phyloP scores from a whole-genome alignment of 805 yeast species.

The Candida takata region DNA sequence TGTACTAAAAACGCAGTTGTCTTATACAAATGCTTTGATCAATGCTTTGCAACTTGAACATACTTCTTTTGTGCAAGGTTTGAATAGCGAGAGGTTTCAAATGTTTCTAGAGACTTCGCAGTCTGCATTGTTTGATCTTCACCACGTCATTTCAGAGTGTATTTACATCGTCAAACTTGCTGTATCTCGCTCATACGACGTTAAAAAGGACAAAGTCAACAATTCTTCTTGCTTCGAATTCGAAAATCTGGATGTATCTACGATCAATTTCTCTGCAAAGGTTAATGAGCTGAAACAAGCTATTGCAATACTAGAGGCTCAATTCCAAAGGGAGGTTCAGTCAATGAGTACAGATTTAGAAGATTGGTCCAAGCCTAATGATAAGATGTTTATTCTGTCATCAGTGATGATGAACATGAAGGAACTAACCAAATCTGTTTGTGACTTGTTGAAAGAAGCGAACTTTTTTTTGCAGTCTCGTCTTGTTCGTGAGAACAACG shows the following conservation, averaged over 20 bases:
- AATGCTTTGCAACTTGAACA: slow-evolving; percentile 43
- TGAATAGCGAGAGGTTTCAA: slow-evolving; percentile 22
- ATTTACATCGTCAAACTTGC: slow-evolving; percentile 27
- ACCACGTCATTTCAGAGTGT: slow-evolving; percentile 27
- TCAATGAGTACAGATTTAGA: slow-evolving; percentile 17
- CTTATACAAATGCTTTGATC: slow-evolving; percentile 34
- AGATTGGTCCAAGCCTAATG: slow-evolving; percentile 34
- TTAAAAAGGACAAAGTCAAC: slow-evolving; percentile 11
- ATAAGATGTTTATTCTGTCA: slow-evolving; percentile 42
- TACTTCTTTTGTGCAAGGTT: slow-evolving; percentile 16
- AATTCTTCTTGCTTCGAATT: slow-evolving; percentile 1
- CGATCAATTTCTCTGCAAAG: slow-evolving; percentile 21
- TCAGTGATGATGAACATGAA: slow-evolving; percentile 43
- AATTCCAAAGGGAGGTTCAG: slow-evolving; percentile 29
- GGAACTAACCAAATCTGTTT: slow-evolving; percentile 29
- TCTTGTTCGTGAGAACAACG: slow-evolving; percentile 26
- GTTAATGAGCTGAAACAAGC: slow-evolving; percentile 24
- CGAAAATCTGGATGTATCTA: slow-evolving; percentile 16
- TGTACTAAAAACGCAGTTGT: slow-evolving; percentile 26
- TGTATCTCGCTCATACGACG: slow-evolving; percentile 36
- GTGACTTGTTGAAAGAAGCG: slow-evolving; percentile 27
- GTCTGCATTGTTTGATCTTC: slow-evolving; percentile 29
- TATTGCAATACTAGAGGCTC: slow-evolving; percentile 28
- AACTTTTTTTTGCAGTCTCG: slow-evolving; percentile 27
- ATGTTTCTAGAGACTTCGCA: slow-evolving; percentile 26